phyloP scores from a whole-genome alignment of 1,284 basidiomycete genomes.

The Fistulinella cinereoalba region DNA sequence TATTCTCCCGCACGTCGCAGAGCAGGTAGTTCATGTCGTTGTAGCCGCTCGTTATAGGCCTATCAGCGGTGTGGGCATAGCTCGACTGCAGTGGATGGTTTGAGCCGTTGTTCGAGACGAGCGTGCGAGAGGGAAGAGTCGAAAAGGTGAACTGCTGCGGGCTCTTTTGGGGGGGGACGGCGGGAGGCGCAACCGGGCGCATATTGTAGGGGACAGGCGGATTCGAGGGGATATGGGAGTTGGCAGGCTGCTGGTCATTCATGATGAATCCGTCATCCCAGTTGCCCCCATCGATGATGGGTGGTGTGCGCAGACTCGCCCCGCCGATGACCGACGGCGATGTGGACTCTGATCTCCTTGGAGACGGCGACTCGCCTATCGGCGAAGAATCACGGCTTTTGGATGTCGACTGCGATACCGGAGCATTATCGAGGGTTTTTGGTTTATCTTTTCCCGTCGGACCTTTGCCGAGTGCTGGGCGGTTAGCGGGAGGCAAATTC shows the following conservation, averaged over 20 bases:
- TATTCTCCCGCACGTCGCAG: slow-evolving; percentile 33
- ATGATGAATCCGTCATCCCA: slow-evolving; percentile 63
- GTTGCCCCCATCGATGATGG: slow-evolving; percentile 46
- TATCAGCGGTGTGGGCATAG: slow-evolving; percentile 31
- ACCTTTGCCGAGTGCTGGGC: slow-evolving; percentile 71
- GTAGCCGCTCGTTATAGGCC: slow-evolving; percentile 34
- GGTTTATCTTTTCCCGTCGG: slow-evolving; percentile 82
- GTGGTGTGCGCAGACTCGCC: slow-evolving; percentile 32
- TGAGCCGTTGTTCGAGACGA: slow-evolving; percentile 31
- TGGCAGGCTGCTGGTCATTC: slow-evolving; percentile 43
- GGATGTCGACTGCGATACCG: slow-evolving; percentile 31
- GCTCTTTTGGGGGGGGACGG: slow-evolving; percentile 35
- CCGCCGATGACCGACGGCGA: slow-evolving; percentile 35
- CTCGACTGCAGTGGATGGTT: slow-evolving; percentile 30
- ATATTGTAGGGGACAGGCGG: slow-evolving; percentile 41
- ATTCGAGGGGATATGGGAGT: slow-evolving; percentile 38
- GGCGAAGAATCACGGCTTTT: slow-evolving; percentile 40
- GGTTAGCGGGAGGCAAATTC: slow-evolving; percentile 70
- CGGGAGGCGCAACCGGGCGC: slow-evolving; percentile 29
- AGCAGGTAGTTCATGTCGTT: slow-evolving; percentile 36
- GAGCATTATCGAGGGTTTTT: slow-evolving; percentile 40
- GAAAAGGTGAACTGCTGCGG: slow-evolving; percentile 37
- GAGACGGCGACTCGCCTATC: slow-evolving; percentile 49
- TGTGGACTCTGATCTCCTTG: slow-evolving; percentile 36
- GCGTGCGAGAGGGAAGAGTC: slow-evolving; percentile 28